Evolutionary conservation across 352 stramenopile genomes (phyloP), one percentile per base, ranked within the genome.

Genomic region (Phytophthora litchii): DNA sequence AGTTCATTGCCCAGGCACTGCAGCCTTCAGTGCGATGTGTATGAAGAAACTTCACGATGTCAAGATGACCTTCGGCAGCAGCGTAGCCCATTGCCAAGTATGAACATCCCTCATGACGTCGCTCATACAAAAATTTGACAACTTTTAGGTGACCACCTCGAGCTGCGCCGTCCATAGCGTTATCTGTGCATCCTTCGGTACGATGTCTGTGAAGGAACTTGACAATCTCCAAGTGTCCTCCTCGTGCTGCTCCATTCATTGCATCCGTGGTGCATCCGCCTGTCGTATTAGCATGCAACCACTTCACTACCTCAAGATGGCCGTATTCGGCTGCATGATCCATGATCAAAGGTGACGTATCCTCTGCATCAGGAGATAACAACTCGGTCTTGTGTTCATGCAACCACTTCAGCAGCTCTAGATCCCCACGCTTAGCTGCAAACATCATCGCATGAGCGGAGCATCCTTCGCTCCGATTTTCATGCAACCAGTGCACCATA

Each of bases 201-300:
- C 70, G 53, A 48, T 70, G 56, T 21, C 66, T 57, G 53, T 84
- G 70, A 12, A 88, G 43, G 53, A 78, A 86, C 49, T 66, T 19
- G 2, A 76, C 70, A 36, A 76, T 50, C 5, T 74, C 54, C 7
- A 72, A 29, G 25, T 74, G 53, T n/a, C 70, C 70, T n/a, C 51
- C 53, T 14, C 54, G 46, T 12, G 64, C 58, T 4, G 70, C 62
- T 1, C 40, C 51, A 46, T 76, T 63, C 64, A 73, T 68, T 6
- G 67, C 67, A 11, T 63, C 54, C 0, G 38, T 53, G 1, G 60
- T 72, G 36, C 65, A 78, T 0, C 60, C 65, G 29, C 69, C 64
- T 4, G 1, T 50, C 1, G 64, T 61, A 19, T 72, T 56, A 0
- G n/a, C 38, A 37, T 76, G 62, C 3, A 83, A 41, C 64, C 71